Base-by-base conservation (phyloP, 2,329 filamentous ascomycete species). In the Sclerotinia minor region DNA sequence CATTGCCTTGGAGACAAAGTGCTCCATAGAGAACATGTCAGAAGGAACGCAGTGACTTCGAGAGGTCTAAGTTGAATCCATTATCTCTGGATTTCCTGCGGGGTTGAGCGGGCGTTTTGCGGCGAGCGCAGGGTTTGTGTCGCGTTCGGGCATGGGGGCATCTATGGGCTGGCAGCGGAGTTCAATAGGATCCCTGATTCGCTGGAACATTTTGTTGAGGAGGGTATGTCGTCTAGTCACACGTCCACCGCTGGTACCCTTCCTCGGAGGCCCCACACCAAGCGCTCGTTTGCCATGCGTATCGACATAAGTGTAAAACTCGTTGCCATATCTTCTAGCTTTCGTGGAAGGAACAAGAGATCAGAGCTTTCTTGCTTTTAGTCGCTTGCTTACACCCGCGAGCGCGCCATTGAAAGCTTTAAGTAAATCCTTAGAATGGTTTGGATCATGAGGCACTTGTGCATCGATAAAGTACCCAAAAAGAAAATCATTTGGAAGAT, bases 91-190 rank as follows among this genome's bases (percentile, higher is more conserved):
- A 44, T 44, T 44, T 2, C 38, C 44, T 29, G 38, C 38, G 13
- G 44, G 55, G 21, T 58, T 35, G 2, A 58, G 44, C 8, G 44
- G 1, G 9, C n/a, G 13, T 8, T 45, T 58, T 3, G 55, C 38
- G 1, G 44, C 9, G 3, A 44, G 55, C 13, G 44, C 55, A 4
- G 83, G 0, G 83, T 86, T 0, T n/a, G 84, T 86, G 69, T 88
- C 85, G 2, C 84, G 79, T 0, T 84, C 85, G 0, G 84, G 85
- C 1, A 85, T 76, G 61, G 87, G 81, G 64, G 86, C 81, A 64
- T 80, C 80, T 38, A 85, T 76, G 11, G 83, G 74, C 66, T 83
- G 80, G 53, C 71, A 71, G 21, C 72, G 64, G 4, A 77, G 69
- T 9, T 77, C 72, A 17, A 76, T 79, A 71, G 68, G 80, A 76